A percentile compares a stretch with the other conserved stretches of the same genome.
These are phyloP conservation scores for Guillardia theta DNA, from an alignment of 78 protist species.

Conservation along the genomic window DNA sequence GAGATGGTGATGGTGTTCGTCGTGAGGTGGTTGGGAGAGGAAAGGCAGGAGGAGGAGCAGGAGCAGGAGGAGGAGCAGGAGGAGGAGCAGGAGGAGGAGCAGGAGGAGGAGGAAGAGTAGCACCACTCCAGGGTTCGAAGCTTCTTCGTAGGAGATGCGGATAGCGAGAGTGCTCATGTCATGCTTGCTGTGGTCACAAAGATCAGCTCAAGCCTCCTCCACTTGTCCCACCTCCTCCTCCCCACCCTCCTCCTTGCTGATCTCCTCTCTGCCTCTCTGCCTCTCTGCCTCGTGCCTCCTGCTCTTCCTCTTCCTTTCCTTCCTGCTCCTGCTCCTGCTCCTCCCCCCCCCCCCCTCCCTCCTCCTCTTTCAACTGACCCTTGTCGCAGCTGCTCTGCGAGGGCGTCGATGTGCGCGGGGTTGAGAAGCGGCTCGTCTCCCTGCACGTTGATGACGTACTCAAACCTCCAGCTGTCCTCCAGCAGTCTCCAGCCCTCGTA, in stretches of 20 bases:
- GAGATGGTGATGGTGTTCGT: too few species aligned
- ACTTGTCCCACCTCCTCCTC: neutral
- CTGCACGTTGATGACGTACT: neutral
- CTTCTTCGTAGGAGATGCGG: too few species aligned
- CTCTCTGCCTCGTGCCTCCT: neutral
- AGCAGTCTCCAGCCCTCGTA: neutral
- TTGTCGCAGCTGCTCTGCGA: too few species aligned
- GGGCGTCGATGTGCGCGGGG: neutral
- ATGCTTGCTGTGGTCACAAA: too few species aligned
- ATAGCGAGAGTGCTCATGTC: too few species aligned
- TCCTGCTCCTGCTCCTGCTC: neutral
- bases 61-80: too few species aligned
- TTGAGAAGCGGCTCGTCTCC: slow-evolving; percentile 9
- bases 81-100: too few species aligned
- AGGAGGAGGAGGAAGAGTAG: too few species aligned
- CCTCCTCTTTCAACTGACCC: neutral
- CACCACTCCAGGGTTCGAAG: too few species aligned
- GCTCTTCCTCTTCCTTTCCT: neutral
- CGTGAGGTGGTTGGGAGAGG: too few species aligned
- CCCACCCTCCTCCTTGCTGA: neutral
- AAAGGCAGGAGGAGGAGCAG: too few species aligned
- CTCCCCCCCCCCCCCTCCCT: neutral
- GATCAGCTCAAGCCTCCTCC: too few species aligned
- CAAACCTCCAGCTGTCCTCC: neutral
- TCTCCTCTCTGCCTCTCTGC: neutral